These are phyloP conservation scores for Asclepias syriaca DNA, from an alignment of 257 asterid species.

Conservation along the genomic window DNA sequence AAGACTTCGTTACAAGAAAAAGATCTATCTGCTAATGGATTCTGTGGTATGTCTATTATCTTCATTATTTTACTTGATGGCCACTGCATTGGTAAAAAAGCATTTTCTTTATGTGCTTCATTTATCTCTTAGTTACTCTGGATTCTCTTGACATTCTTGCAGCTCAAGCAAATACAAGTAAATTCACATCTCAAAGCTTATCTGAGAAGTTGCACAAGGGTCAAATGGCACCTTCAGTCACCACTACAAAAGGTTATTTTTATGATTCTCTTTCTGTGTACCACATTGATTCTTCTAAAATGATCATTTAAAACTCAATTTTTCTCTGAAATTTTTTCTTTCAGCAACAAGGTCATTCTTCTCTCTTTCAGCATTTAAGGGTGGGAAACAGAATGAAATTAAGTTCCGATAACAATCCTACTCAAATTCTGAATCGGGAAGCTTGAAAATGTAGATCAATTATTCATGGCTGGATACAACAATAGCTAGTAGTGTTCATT, in stretches of 20 bases:
- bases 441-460: neutral
- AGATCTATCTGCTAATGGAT: constrained; percentile 29
- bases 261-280: neutral
- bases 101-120: neutral
- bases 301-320: constrained; percentile 9
- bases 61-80: neutral
- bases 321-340: constrained; percentile 26
- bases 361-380: constrained; percentile 98
- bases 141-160: constrained; percentile 17
- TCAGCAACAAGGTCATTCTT: constrained; percentile 96
- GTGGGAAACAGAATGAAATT: constrained; percentile 54
- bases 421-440: neutral
- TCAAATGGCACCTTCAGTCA: constrained; percentile 51
- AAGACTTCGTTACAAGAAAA: constrained; percentile 28
- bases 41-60: constrained; percentile 40
- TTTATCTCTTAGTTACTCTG: neutral
- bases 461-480: neutral
- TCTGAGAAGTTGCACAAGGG: constrained; percentile 67
- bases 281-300: constrained; percentile 4
- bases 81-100: neutral
- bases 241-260: constrained; percentile 58
- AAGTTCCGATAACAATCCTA: constrained; percentile 22
- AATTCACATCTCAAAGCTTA: constrained; percentile 39
- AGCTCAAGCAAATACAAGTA: constrained; percentile 59
- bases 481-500: constrained; percentile 4